Evolutionary conservation across 2,329 filamentous ascomycete genomes (phyloP), one percentile per base, ranked within the genome.

Genomic region (Parastagonospora avenae): DNA sequence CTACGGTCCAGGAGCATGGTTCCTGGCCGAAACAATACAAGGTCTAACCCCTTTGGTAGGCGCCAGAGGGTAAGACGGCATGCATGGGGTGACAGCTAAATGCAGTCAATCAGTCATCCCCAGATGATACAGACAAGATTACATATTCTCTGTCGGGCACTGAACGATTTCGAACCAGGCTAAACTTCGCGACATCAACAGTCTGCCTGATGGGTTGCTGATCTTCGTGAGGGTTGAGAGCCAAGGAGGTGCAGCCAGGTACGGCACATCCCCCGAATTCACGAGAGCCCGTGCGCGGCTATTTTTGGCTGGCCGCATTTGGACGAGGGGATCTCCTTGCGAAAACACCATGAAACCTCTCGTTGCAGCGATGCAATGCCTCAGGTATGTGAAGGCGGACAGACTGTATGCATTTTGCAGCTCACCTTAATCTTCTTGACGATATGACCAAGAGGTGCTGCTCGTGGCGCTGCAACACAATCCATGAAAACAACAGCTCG

Each of bases 251-350:
- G 19, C 19, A 24, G 19, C 19, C 19, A 24, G 19, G 19, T 24
- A 24, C 19, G 19, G 19, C 19, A 24, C 19, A 24, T 24, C 11
- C 19, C 24, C 28, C 41, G 29, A 27, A 15, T 14, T 8, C 15
- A 42, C 8, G 41, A 24, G 19, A 24, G 45, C 36, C 45, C 45
- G 45, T 47, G 45, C 45, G 27, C 28, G 15, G 16, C 45, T 47
- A 47, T 47, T 47, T 47, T 35, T 30, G 37, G 45, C 45, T 35
- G 30, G 24, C 14, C 41, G 14, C 10, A 15, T 15, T 24, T 38
- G 6, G 36, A 38, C n/a, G 6, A 16, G 40, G 29, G 40, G 40
- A 15, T 32, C 29, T 16, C 40, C 40, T 33, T 36, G 30, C 41
- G 31, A 43, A 4, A 24, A n/a, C 41, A 35, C 16, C 8, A 15